Percentiles rank a stretch among this genome's conserved stretches.
These are phyloP conservation scores for Cichorium intybus DNA, from an alignment of 140 eudicot species.

Conservation along the genomic window DNA sequence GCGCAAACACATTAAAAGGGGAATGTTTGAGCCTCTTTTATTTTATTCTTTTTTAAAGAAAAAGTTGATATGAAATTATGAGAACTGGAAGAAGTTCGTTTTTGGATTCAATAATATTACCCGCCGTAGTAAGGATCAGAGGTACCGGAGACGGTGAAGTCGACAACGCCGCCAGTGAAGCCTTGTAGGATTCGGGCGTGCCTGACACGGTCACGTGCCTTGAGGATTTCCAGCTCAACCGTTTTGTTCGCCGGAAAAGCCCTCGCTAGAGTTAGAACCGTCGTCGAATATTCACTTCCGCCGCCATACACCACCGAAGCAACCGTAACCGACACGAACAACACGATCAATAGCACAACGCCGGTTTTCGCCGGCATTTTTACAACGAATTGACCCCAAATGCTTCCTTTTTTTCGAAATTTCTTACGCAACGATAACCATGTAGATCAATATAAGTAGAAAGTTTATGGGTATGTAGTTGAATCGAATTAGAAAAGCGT, in stretches of 20 bases:
- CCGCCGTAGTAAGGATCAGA: slow-evolving; percentile 66
- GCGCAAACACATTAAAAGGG: not conserved
- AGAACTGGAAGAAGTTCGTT: not conserved
- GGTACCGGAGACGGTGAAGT: slow-evolving; percentile 54
- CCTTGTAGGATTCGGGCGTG: slow-evolving; percentile 58
- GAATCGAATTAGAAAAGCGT: slow-evolving; percentile 18
- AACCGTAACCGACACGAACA: slow-evolving; percentile 20
- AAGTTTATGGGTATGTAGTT: slow-evolving; percentile 6
- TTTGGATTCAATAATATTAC: slow-evolving; percentile 30
- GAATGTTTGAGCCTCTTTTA: not conserved
- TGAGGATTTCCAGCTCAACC: slow-evolving; percentile 44
- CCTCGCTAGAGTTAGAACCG: slow-evolving; percentile 48
- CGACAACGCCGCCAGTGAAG: slow-evolving; percentile 53
- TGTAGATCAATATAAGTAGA: not conserved
- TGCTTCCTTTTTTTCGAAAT: not conserved
- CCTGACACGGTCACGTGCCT: slow-evolving; percentile 58
- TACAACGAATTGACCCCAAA: not conserved
- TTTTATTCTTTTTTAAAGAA: not conserved
- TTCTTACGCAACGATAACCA: not conserved
- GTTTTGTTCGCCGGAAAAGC: slow-evolving; percentile 51
- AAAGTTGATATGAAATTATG: not conserved
- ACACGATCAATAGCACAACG: slow-evolving; percentile 21
- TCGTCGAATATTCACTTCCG: slow-evolving; percentile 27
- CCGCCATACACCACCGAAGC: slow-evolving; percentile 23
- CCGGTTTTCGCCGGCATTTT: slow-evolving; percentile 38